phyloP scores from a whole-genome alignment of 176 grass and related monocot species.

The Pontederia paniculata region DNA sequence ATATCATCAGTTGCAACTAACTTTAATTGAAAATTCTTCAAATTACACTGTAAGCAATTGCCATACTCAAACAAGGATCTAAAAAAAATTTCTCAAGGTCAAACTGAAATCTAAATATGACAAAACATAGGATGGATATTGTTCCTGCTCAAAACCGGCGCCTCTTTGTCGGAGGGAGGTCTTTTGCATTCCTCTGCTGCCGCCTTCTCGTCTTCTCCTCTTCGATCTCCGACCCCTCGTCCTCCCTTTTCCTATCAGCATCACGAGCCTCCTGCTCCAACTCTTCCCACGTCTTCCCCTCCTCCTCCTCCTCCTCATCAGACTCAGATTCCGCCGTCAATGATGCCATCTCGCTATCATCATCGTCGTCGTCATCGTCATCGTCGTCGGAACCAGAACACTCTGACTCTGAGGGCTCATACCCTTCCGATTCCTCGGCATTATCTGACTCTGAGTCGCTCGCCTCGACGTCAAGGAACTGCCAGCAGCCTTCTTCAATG shows the following conservation, averaged over 20 bases:
- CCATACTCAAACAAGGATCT: too few relatives aligned
- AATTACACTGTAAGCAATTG: too few relatives aligned
- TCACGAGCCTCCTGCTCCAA: conserved; percentile 70
- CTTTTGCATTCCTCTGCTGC: too few relatives aligned
- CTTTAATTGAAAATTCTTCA: too few relatives aligned
- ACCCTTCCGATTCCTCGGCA: conserved; percentile 72
- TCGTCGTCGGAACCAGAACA: conserved; percentile 63
- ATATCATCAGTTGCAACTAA: too few relatives aligned
- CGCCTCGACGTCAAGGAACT: conserved; percentile 84
- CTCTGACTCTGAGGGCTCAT: conserved; percentile 56
- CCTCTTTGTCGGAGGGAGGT: too few relatives aligned
- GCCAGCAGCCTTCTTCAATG: conserved; percentile 72
- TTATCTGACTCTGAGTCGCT: conserved; percentile 78
- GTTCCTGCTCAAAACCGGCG: too few relatives aligned
- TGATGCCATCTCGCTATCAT: conserved; percentile 37
- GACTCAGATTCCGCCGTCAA: too few relatives aligned
- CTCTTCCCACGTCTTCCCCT: conserved; percentile 92
- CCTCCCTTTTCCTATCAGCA: conserved; percentile 50
- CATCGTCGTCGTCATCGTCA: too few relatives aligned
- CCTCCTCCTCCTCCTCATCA: conserved; percentile 79
- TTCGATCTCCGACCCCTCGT: conserved; percentile 67
- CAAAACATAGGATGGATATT: too few relatives aligned
- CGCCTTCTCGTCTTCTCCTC: conserved; percentile 71
- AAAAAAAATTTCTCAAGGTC: too few relatives aligned
- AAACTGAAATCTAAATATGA: too few relatives aligned